These are phyloP conservation scores for Pyrus betulifolia DNA, from an alignment of 306 rosid species.

Conservation along the genomic window DNA sequence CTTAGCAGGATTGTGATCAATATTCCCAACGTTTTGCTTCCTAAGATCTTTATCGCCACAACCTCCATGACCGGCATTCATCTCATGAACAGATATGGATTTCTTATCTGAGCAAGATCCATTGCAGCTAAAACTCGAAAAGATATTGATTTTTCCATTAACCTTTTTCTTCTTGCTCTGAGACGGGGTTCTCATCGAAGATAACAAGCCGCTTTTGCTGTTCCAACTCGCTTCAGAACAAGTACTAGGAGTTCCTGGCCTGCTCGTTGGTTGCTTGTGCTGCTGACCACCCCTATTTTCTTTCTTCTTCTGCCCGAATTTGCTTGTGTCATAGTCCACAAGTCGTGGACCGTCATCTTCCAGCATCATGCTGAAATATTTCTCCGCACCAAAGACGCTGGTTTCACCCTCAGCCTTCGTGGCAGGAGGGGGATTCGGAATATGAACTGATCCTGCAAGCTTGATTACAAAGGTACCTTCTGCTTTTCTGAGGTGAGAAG, in stretches of 20 bases:
- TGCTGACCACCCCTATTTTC: slow-evolving; percentile 8
- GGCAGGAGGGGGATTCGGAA: slow-evolving; percentile 6
- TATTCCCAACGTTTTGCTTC: not conserved
- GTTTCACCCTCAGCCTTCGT: slow-evolving; percentile 20
- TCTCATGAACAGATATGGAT: slow-evolving; percentile 17
- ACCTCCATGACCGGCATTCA: not conserved
- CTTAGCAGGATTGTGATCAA: slow-evolving; percentile 4
- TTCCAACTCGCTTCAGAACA: slow-evolving; percentile 35
- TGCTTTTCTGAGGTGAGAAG: slow-evolving; percentile 17
- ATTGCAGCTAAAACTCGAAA: slow-evolving; percentile 29
- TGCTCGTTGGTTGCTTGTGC: slow-evolving; percentile 1
- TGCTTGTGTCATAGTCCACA: not conserved
- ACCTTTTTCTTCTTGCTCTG: slow-evolving; percentile 16
- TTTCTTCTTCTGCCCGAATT: slow-evolving; percentile 6
- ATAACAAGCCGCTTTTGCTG: slow-evolving; percentile 16
- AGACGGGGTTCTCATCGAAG: slow-evolving; percentile 16
- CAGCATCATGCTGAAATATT: slow-evolving; percentile 32
- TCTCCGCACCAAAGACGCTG: slow-evolving; percentile 44
- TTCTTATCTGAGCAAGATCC: slow-evolving; percentile 38
- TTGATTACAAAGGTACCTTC: slow-evolving; percentile 2
- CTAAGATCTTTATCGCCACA: slow-evolving; percentile 2
- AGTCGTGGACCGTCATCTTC: slow-evolving; percentile 6
- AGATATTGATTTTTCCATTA: slow-evolving; percentile 6
- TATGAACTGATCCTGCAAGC: slow-evolving; percentile 7
- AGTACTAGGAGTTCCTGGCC: slow-evolving; percentile 35